Conservation (phyloP, 768 basidiomycete genomes). For the Clathrus columnatus region DNA sequence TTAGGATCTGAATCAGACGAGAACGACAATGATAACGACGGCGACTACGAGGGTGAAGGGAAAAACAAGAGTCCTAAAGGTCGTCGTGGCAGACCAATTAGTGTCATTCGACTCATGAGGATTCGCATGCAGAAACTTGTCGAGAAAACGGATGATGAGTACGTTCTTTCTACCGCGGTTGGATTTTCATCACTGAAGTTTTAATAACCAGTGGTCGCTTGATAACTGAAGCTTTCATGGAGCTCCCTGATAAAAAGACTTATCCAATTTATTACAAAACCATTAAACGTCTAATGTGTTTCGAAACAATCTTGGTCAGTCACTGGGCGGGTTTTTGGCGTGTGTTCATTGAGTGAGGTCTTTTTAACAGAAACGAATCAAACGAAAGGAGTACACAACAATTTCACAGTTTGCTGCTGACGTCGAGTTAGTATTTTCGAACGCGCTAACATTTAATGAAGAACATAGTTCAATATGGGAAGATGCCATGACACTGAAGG, state of each 20-base stretch:
- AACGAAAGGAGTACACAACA: constrained; percentile 66
- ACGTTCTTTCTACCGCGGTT: constrained; percentile 20
- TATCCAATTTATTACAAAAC: constrained; percentile 75
- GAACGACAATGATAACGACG: constrained; percentile 34
- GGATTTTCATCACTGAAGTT: constrained; percentile 5
- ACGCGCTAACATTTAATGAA: constrained; percentile 82
- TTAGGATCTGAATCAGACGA: constrained; percentile 30
- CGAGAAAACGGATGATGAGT: constrained; percentile 65
- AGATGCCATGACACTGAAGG: constrained; percentile 60
- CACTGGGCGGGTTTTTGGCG: not conserved
- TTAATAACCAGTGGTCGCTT: constrained; percentile 46
- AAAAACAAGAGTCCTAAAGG: constrained; percentile 45
- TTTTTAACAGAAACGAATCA: constrained; percentile 58
- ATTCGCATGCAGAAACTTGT: constrained; percentile 62
- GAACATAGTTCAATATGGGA: constrained; percentile 81
- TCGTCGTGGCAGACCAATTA: constrained; percentile 29
- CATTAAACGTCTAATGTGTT: constrained; percentile 71
- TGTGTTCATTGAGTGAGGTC: constrained; percentile 10
- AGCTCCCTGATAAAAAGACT: constrained; percentile 67
- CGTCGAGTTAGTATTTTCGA: constrained; percentile 83
- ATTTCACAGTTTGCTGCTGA: constrained; percentile 72
- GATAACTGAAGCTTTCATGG: constrained; percentile 71
- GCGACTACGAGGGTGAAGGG: constrained; percentile 14
- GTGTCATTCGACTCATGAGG: constrained; percentile 59
- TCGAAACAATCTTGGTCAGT: constrained; percentile 68